These are phyloP conservation scores for Ophiocytium majus DNA, from an alignment of 352 stramenopile species.

Conservation along the genomic window DNA sequence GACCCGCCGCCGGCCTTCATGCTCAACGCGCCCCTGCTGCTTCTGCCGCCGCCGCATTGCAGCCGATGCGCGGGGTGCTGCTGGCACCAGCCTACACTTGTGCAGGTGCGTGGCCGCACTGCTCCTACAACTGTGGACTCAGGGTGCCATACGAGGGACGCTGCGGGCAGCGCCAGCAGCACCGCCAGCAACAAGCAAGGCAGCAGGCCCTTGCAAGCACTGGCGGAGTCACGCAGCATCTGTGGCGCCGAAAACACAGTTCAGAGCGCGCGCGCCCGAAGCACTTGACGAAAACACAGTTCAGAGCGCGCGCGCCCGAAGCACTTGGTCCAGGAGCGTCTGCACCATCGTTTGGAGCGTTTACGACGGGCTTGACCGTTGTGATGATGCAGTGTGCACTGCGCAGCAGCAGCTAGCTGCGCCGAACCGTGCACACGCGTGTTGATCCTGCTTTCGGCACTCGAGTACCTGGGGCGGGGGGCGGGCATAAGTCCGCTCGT, in stretches of 20 bases:
- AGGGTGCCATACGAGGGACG: no score
- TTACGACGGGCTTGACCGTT: background rate
- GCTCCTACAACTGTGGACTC: no score
- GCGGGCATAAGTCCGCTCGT: no score
- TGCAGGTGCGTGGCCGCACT: no score
- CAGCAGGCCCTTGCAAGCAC: background rate
- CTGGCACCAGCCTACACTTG: background rate
- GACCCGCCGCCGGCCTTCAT: slow-evolving; percentile 6
- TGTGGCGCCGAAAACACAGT: no score
- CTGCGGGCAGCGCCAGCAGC: no score
- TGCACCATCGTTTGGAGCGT: background rate
- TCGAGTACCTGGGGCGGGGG: no score
- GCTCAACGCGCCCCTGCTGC: background rate
- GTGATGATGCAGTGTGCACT: background rate
- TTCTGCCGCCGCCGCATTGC: background rate
- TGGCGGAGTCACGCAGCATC: no score
- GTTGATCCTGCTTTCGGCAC: background rate
- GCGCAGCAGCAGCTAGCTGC: background rate
- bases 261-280: no score
- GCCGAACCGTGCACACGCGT: background rate
- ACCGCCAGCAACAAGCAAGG: background rate
- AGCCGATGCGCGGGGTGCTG: background rate
- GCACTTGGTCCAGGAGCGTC: no score
- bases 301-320: no score
- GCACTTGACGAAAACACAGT: no score